phyloP scores from a whole-genome alignment of 768 basidiomycete species.

The Clitopilus passeckerianus region DNA sequence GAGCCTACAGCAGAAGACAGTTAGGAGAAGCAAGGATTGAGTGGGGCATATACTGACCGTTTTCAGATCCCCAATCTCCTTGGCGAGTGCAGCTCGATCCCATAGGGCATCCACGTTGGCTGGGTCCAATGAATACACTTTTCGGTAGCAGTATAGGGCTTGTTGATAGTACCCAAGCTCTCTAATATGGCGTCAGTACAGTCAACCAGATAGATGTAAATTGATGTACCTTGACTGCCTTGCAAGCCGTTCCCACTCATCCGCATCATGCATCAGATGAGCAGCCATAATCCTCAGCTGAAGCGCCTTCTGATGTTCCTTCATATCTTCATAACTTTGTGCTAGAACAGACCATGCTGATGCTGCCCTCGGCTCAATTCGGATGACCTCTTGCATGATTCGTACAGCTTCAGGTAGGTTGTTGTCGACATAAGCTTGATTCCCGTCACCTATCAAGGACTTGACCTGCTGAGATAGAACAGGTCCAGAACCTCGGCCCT shows the following conservation, averaged over 20 bases:
- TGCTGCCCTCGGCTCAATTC: conserved; percentile 83
- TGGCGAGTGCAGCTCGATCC: conserved; percentile 83
- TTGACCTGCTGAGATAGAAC: conserved; percentile 66
- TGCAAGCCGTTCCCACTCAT: conserved; percentile 86
- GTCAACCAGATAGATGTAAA: neutral
- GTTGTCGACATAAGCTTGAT: conserved; percentile 77
- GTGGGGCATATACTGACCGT: conserved; percentile 39
- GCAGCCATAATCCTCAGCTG: conserved; percentile 88
- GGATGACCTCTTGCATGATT: conserved; percentile 87
- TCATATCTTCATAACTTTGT: conserved; percentile 72
- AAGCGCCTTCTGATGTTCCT: conserved; percentile 64
- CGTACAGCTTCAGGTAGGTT: conserved; percentile 65
- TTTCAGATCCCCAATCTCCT: conserved; percentile 64
- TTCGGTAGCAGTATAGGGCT: conserved; percentile 88
- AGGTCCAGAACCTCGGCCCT: conserved; percentile 43
- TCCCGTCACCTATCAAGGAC: conserved; percentile 78
- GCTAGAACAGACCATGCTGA: conserved; percentile 88
- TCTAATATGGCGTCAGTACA: conserved; percentile 25
- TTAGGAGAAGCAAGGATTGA: neutral
- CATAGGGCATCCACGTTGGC: conserved; percentile 81
- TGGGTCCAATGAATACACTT: conserved; percentile 74
- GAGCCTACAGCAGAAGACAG: conserved; percentile 36
- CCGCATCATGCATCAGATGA: conserved; percentile 77
- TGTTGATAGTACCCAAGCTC: conserved; percentile 75
- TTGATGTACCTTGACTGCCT: conserved; percentile 58